phyloP scores from a whole-genome alignment of 768 basidiomycete genomes.

The Lentinus brumalis region DNA sequence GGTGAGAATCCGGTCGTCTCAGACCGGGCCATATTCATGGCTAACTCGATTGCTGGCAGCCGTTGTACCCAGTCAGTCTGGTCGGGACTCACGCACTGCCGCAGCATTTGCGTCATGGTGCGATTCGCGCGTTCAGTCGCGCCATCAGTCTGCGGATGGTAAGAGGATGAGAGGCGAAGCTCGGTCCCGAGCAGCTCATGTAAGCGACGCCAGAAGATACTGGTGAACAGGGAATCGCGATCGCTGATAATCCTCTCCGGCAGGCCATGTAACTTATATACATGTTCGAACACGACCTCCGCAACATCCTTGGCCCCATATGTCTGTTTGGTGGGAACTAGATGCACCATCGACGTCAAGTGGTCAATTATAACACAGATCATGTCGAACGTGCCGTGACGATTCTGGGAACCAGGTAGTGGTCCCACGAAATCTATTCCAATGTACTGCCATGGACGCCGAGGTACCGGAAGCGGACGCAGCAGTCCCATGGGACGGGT shows the following conservation, averaged over 20 bases:
- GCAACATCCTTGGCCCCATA: constrained; percentile 25
- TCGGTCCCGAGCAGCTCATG: constrained; percentile 32
- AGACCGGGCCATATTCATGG: constrained; percentile 36
- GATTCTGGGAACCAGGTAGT: constrained; percentile 25
- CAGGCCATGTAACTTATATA: constrained; percentile 42
- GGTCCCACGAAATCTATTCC: constrained; percentile 32
- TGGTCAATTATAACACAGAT: constrained; percentile 28
- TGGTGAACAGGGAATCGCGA: constrained; percentile 43
- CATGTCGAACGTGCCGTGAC: constrained; percentile 26
- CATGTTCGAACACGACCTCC: constrained; percentile 34
- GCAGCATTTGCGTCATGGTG: constrained; percentile 34
- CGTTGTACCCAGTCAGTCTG: constrained; percentile 37
- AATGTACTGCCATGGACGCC: constrained; percentile 26
- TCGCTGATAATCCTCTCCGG: constrained; percentile 43
- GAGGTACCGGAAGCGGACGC: constrained; percentile 22
- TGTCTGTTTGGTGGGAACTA: constrained; percentile 19
- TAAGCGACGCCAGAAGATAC: constrained; percentile 41
- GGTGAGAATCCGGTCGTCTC: constrained; percentile 38
- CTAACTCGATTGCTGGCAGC: constrained; percentile 23
- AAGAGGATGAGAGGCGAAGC: constrained; percentile 42
- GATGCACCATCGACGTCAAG: constrained; percentile 25
- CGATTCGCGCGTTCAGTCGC: constrained; percentile 38
- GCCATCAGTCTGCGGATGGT: constrained; percentile 47
- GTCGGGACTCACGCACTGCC: constrained; percentile 28
- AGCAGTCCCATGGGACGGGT: constrained; percentile 26